Base-by-base conservation (phyloP, 2,329 filamentous ascomycete genomes). In the Botryosphaeria agaves region DNA sequence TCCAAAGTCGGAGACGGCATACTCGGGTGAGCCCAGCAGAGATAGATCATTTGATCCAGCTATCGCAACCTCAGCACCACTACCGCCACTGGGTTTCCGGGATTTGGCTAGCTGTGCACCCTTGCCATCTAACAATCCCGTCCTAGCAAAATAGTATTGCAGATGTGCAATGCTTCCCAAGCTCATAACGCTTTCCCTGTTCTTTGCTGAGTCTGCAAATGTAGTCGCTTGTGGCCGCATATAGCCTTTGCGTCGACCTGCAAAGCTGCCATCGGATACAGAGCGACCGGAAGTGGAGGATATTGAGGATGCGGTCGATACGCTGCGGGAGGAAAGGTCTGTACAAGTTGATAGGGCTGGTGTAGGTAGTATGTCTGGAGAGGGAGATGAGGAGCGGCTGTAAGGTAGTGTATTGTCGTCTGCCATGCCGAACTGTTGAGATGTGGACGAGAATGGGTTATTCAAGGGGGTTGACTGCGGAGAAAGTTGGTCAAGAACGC, bases 141-240 rank as follows among this genome's bases (percentile, higher is more conserved):
- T 98, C 35, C 89, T 69, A 20, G 89, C 87, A 59, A 98, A 98
- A 57, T 95, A 98, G 57, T 95, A 93, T 55, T 98, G 89, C 47
- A 98, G 62, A 58, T 98, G 89, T 33, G 85, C 83, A 44, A 98
- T 98, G 54, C 85, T 94, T 32, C 89, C 89, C 37, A 98, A 59
- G 47, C 83, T 93, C 71, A 95, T 77, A 40, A 98, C 89, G 49
- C 85, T 94, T 52, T 98, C 87, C 38, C 89, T 69, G 30, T 83
- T 83, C 48, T 74, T 75, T 28, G 89, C 89, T 33, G 85, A 94
- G 35, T 80, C 78, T 16, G 89, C 82, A 52, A 95, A 98, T 45
- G 84, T 71, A 30, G 81, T 91, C 32, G 76, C 81, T 49, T 84
- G 78, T 1, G 85, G 84, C 29, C 85, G 71, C 58, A 91, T 80